Percentiles rank a stretch among this genome's conserved stretches.
phyloP scores from a whole-genome alignment of 148 eudicot species.

The Oxyria digyna region DNA sequence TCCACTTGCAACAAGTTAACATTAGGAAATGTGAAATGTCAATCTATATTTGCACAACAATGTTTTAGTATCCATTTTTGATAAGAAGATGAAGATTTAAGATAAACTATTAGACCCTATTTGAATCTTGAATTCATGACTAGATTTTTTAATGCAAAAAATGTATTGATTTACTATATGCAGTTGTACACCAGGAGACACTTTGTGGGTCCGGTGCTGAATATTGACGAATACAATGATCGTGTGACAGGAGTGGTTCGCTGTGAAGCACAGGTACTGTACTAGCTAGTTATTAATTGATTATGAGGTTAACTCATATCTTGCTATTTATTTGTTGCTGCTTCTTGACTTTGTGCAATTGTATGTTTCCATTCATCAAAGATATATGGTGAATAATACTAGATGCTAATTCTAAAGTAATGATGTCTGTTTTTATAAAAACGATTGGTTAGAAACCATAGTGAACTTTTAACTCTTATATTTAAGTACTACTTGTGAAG shows the following conservation, averaged over 20 bases:
- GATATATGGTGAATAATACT: background rate
- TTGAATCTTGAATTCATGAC: background rate
- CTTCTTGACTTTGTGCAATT: background rate
- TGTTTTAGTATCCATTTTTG: background rate
- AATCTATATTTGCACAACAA: background rate
- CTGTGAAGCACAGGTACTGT: slow-evolving; percentile 77
- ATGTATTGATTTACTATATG: background rate
- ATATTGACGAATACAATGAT: slow-evolving; percentile 83
- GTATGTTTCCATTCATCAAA: background rate
- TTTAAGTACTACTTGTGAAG: background rate
- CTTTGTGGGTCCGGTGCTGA: slow-evolving; percentile 80
- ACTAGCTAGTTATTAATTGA: background rate
- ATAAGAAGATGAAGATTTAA: background rate
- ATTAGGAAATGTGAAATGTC: background rate
- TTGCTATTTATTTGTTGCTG: background rate
- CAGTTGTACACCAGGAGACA: slow-evolving; percentile 95
- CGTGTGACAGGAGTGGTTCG: slow-evolving; percentile 93
- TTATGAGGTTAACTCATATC: background rate
- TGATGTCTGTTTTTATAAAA: background rate
- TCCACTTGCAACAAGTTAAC: too few relatives aligned
- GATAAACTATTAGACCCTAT: background rate
- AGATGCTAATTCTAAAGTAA: background rate
- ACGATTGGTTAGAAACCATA: background rate
- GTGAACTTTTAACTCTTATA: background rate
- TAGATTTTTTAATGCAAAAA: background rate